Percentiles rank a stretch among this genome's conserved stretches.
Evolutionary conservation across 139 green algal species (phyloP).

Genomic region (Coccomyxa sp.): DNA sequence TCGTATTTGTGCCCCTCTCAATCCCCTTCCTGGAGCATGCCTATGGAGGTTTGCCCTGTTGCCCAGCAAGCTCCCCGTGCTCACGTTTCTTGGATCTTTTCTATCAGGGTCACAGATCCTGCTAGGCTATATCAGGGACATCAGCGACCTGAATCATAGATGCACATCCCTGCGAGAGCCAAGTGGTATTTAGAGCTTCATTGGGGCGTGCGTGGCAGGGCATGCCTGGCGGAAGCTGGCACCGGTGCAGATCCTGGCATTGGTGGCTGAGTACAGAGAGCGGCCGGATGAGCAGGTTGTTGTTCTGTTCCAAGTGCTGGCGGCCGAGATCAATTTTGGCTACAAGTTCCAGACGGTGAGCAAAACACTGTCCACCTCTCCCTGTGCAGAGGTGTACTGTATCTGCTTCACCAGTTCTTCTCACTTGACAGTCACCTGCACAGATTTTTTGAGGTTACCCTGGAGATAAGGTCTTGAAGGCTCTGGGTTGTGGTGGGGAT

Average conservation of each 20-base stretch:
- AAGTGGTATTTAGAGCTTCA: no score
- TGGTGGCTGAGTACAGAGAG: slow-evolving; percentile 43
- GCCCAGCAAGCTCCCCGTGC: background rate
- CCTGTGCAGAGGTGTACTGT: no score
- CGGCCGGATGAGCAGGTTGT: slow-evolving; percentile 49
- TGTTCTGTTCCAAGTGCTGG: slow-evolving; percentile 64
- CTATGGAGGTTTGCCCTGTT: slow-evolving; percentile 29
- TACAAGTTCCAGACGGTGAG: slow-evolving; percentile 55
- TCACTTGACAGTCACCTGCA: no score
- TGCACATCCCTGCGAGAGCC: no score
- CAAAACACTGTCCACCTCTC: background rate
- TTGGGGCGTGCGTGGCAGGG: background rate
- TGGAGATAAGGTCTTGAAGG: no score
- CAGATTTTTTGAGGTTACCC: no score
- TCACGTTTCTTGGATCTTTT: background rate
- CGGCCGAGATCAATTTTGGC: slow-evolving; percentile 66
- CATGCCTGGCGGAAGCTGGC: slow-evolving; percentile 24
- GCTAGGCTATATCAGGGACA: no score
- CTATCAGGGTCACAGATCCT: no score
- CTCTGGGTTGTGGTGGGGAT: no score
- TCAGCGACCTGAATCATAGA: no score
- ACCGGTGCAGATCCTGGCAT: slow-evolving; percentile 33
- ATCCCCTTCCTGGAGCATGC: slow-evolving; percentile 64
- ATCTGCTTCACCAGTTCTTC: no score
- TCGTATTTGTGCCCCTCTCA: slow-evolving; percentile 62